Evolutionary conservation across 306 rosid genomes (phyloP).

Genomic region (Cucumis hystrix): DNA sequence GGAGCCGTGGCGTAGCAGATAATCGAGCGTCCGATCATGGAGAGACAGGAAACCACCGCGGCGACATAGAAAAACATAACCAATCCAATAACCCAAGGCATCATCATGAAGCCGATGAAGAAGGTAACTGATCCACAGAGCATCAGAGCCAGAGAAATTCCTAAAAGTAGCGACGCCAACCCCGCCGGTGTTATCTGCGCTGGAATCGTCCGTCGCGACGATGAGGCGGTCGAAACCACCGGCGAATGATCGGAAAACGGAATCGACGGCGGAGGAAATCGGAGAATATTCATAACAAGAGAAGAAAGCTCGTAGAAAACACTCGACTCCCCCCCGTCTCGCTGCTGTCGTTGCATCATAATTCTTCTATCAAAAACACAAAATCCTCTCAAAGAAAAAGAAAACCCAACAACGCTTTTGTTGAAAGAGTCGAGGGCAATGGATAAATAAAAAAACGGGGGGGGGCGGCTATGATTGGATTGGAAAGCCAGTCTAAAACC

Average conservation of each 20-base stretch:
- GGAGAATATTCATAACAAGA: conserved; percentile 56
- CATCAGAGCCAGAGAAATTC: conserved; percentile 77
- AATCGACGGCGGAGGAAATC: conserved; percentile 43
- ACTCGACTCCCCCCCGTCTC: conserved; percentile 43
- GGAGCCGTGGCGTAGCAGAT: conserved; percentile 39
- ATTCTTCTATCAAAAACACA: background rate
- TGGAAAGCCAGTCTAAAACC: conserved; percentile 27
- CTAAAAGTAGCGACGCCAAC: conserved; percentile 64
- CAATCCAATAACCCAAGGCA: conserved; percentile 93
- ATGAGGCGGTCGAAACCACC: background rate
- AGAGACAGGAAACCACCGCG: conserved; percentile 48
- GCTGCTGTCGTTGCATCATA: conserved; percentile 37
- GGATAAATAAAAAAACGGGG: conserved; percentile 16
- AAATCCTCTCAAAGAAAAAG: background rate
- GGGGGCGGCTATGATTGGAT: background rate
- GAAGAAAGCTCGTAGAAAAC: conserved; percentile 56
- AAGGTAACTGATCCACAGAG: conserved; percentile 92
- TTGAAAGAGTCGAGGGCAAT: conserved; percentile 22
- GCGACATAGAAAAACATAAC: conserved; percentile 62
- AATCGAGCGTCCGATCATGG: conserved; percentile 55
- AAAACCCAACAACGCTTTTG: conserved; percentile 23
- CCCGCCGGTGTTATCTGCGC: conserved; percentile 25
- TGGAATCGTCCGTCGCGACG: background rate
- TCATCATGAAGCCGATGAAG: conserved; percentile 70
- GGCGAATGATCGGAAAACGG: conserved; percentile 4